Percentiles rank a stretch among this genome's conserved stretches.
Evolutionary conservation across 1,284 basidiomycete genomes (phyloP).

Genomic region (Moesziomyces parantarcticus): DNA sequence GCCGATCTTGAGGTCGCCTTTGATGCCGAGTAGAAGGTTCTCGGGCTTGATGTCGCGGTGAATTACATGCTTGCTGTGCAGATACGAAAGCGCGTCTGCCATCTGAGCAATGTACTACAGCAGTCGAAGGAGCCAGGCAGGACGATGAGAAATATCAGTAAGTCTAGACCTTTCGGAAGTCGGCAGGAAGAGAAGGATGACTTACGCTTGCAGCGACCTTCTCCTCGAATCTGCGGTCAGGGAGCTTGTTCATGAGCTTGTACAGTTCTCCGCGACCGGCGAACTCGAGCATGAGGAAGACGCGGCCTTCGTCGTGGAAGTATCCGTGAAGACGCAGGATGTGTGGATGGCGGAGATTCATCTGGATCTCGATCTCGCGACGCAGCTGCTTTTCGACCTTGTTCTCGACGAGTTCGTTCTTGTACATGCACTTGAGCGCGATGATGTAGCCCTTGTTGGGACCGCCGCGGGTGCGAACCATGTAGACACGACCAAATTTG

Average conservation of each 20-base stretch:
- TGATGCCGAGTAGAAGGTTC: constrained; percentile 91
- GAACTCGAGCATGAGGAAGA: constrained; percentile 97
- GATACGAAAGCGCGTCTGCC: constrained; percentile 92
- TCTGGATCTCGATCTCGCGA: constrained; percentile 98
- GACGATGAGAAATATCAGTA: background rate
- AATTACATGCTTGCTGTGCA: constrained; percentile 96
- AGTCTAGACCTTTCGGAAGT: background rate
- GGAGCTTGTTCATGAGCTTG: constrained; percentile 85
- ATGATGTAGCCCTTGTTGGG: constrained; percentile 78
- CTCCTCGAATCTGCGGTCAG: constrained; percentile 82
- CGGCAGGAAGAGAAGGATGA: constrained; percentile 9
- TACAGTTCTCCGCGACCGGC: constrained; percentile 95
- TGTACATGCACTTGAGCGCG: constrained; percentile 96
- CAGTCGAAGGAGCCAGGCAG: background rate
- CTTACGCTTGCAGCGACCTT: constrained; percentile 77
- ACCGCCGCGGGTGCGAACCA: constrained; percentile 85
- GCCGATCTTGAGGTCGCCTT: constrained; percentile 96
- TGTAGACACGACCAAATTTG: constrained; percentile 98
- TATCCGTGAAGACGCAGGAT: constrained; percentile 93
- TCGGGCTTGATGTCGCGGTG: constrained; percentile 99
- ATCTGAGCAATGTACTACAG: constrained; percentile 92
- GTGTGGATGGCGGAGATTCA: constrained; percentile 95
- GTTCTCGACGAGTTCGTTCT: constrained; percentile 92
- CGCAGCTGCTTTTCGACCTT: constrained; percentile 80
- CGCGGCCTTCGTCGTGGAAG: constrained; percentile 97